A percentile compares a stretch with the other conserved stretches of the same genome.
Conservation (phyloP, 495 filamentous ascomycete species). For the Penicillium desertorum region DNA sequence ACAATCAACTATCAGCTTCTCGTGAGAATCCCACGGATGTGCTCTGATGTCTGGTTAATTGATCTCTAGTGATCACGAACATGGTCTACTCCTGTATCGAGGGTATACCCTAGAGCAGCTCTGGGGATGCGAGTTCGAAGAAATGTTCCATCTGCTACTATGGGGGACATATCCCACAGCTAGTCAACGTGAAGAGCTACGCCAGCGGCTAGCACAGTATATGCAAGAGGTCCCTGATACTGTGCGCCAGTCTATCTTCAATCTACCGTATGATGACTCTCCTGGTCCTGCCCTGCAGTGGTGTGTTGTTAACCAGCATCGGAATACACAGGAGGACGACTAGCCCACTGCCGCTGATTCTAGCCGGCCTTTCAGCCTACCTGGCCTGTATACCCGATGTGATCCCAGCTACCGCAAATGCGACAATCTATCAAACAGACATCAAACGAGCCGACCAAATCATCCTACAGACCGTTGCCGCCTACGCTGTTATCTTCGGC, state of each 20-base stretch:
- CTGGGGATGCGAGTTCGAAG: conserved; percentile 40
- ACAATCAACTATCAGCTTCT: conserved; percentile 52
- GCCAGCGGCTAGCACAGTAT: conserved; percentile 22
- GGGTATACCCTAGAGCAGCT: conserved; percentile 36
- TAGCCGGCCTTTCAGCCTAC: conserved; percentile 37
- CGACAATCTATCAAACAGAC: conserved; percentile 32
- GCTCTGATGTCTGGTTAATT: neutral
- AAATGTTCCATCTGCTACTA: conserved; percentile 39
- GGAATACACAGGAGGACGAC: conserved; percentile 18
- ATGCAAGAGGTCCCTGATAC: conserved; percentile 31
- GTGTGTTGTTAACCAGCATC: neutral
- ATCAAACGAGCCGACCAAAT: conserved; percentile 22
- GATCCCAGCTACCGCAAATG: conserved; percentile 24
- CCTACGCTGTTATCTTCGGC: conserved; percentile 36
- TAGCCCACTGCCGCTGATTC: conserved; percentile 32
- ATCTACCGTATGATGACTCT: conserved; percentile 29
- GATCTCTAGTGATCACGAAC: conserved; percentile 30
- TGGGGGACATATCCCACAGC: conserved; percentile 33
- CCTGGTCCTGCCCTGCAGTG: neutral
- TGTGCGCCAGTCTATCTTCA: conserved; percentile 27
- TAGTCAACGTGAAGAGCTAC: conserved; percentile 23
- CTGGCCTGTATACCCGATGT: conserved; percentile 25
- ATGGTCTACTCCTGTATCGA: conserved; percentile 32
- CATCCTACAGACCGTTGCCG: conserved; percentile 30
- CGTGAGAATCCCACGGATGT: conserved; percentile 33